phyloP scores from a whole-genome alignment of 1,139 yeast species.

The Magnusiomyces tetraspermus region DNA sequence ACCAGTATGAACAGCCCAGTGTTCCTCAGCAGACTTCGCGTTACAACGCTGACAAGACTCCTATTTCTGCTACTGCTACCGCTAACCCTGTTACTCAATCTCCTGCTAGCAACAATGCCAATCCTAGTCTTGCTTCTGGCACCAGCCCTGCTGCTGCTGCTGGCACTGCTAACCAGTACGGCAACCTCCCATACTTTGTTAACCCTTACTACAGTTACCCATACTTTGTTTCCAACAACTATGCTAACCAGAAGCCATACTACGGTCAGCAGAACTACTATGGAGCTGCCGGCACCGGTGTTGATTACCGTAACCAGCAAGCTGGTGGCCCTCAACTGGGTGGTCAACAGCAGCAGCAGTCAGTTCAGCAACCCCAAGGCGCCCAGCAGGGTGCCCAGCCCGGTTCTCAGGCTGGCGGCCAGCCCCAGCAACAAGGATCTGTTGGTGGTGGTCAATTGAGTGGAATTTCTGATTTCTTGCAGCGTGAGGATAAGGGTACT shows the following conservation, averaged over 20 bases:
- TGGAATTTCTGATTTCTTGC: conserved; percentile 30
- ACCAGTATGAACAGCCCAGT: conserved; percentile 8
- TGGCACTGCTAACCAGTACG: conserved; percentile 1
- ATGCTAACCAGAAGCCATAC: conserved; percentile 14
- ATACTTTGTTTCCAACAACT: conserved; percentile 21
- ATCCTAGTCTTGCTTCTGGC: conserved; percentile 4
- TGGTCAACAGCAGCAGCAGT: conserved; percentile 13
- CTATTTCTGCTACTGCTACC: conserved; percentile 1
- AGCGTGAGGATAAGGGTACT: conserved; percentile 26
- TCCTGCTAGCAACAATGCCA: conserved; percentile 4
- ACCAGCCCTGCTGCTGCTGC: conserved; percentile 6
- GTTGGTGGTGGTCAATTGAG: conserved; percentile 18
- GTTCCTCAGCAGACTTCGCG: conserved; percentile 9
- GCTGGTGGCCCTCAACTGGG: conserved; percentile 6
- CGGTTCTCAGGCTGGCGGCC: conserved; percentile 17
- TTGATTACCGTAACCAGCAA: background rate
- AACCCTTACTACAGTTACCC: conserved; percentile 14
- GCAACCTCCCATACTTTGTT: background rate
- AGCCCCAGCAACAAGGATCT: conserved; percentile 17
- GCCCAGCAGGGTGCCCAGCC: conserved; percentile 15
- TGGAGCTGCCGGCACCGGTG: conserved; percentile 2
- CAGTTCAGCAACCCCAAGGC: conserved; percentile 15
- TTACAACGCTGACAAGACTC: conserved; percentile 8
- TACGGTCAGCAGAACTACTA: conserved; percentile 3
- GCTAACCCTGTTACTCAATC: conserved; percentile 3